Conservation (phyloP, 2,329 filamentous ascomycete species). For the Monosporascus sp. region DNA sequence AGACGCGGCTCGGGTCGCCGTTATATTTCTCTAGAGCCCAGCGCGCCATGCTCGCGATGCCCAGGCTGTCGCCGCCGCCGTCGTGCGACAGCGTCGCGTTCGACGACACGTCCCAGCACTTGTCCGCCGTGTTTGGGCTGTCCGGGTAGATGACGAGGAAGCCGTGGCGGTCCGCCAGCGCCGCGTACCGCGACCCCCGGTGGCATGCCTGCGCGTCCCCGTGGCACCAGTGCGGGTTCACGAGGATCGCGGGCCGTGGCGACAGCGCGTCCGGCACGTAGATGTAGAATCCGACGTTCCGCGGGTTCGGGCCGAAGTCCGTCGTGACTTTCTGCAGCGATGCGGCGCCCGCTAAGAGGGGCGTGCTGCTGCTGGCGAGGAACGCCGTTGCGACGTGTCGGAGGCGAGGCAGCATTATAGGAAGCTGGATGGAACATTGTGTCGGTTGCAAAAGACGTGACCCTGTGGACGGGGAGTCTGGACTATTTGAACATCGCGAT, state of each 20-base stretch:
- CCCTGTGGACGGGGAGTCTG: too few relatives aligned
- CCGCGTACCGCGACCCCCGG: constrained; percentile 45
- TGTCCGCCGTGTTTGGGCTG: constrained; percentile 31
- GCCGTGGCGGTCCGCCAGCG: constrained; percentile 44
- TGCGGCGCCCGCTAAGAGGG: constrained; percentile 10
- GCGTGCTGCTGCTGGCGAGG: background rate
- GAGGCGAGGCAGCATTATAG: background rate
- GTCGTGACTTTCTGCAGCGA: constrained; percentile 23
- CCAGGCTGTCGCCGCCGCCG: constrained; percentile 33
- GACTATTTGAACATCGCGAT: too few relatives aligned
- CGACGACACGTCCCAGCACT: constrained; percentile 57
- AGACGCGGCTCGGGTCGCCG: constrained; percentile 26
- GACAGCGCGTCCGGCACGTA: constrained; percentile 39
- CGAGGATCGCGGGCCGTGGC: constrained; percentile 43
- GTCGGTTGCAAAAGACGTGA: too few relatives aligned
- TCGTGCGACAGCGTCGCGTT: constrained; percentile 25
- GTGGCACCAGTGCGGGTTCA: constrained; percentile 54
- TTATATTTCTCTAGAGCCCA: constrained; percentile 29
- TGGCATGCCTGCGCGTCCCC: constrained; percentile 47
- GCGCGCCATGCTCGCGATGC: constrained; percentile 33
- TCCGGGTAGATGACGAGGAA: constrained; percentile 26
- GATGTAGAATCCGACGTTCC: constrained; percentile 48
- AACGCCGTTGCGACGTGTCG: background rate
- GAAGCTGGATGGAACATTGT: background rate
- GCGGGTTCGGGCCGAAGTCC: constrained; percentile 41